phyloP scores from a whole-genome alignment of 257 asterid genomes.

The Lantana camara region DNA sequence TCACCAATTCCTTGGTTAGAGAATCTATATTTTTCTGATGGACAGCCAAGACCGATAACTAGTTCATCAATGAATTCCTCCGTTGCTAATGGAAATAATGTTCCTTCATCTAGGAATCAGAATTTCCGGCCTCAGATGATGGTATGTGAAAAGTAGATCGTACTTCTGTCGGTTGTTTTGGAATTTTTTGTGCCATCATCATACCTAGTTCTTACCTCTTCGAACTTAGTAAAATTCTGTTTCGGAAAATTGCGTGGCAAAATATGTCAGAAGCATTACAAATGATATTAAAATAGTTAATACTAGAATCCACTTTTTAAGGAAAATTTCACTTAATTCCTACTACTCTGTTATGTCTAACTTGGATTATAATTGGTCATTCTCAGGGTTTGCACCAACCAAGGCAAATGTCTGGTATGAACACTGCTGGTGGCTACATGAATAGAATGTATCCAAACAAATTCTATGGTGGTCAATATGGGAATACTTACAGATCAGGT shows the following conservation, averaged over 20 bases:
- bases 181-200: background rate
- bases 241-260: background rate
- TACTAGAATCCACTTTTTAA: background rate
- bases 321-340: too few relatives aligned
- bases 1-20: slow-evolving; percentile 76
- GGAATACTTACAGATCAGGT: slow-evolving; percentile 54
- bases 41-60: slow-evolving; percentile 45
- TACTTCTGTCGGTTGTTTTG: background rate
- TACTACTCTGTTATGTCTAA: too few relatives aligned
- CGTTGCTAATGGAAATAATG: slow-evolving; percentile 36
- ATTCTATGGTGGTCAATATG: slow-evolving; percentile 58
- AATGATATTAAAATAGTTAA: too few relatives aligned
- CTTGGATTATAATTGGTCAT: slow-evolving; percentile 3
- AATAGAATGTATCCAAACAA: slow-evolving; percentile 59
- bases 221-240: background rate
- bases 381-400: slow-evolving; percentile 53
- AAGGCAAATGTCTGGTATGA: slow-evolving; percentile 39
- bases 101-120: slow-evolving; percentile 55
- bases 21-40: slow-evolving; percentile 53
- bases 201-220: background rate
- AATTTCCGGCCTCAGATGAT: slow-evolving; percentile 42
- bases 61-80: slow-evolving; percentile 48
- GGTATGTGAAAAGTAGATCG: slow-evolving; percentile 31
- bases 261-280: background rate
- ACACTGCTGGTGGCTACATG: slow-evolving; percentile 44